A percentile compares a stretch with the other conserved stretches of the same genome.
Evolutionary conservation across 768 basidiomycete species (phyloP).

Genomic region (Sporobolomyces pararoseus): DNA sequence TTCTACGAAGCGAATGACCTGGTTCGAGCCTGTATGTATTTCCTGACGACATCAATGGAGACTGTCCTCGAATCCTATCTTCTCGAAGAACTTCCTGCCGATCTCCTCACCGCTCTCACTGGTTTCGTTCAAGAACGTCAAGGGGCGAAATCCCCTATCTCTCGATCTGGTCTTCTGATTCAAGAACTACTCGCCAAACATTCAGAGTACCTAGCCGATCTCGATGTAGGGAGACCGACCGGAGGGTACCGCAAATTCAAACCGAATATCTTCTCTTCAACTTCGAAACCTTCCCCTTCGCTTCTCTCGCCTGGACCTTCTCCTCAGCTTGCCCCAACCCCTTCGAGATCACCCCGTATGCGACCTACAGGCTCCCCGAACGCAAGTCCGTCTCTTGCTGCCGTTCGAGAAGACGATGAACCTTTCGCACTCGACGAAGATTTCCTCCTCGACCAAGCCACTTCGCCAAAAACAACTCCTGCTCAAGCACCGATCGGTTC

Average conservation of each 20-base stretch:
- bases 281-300: slow-evolving; percentile 26
- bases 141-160: slow-evolving; percentile 61
- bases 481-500: too few relatives aligned
- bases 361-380: neutral
- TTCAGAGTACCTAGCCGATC: slow-evolving; percentile 63
- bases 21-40: slow-evolving; percentile 65
- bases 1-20: slow-evolving; percentile 70
- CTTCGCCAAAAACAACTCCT: neutral
- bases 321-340: slow-evolving; percentile 23
- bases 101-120: slow-evolving; percentile 66
- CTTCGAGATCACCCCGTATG: slow-evolving; percentile 22
- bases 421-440: slow-evolving; percentile 42
- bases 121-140: slow-evolving; percentile 61
- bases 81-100: slow-evolving; percentile 68
- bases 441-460: slow-evolving; percentile 32
- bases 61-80: slow-evolving; percentile 73
- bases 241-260: slow-evolving; percentile 44
- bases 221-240: slow-evolving; percentile 50
- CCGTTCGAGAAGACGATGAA: slow-evolving; percentile 37
- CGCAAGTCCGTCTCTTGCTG: slow-evolving; percentile 25
- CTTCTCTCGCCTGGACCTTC: slow-evolving; percentile 25
- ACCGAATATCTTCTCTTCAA: slow-evolving; percentile 42
- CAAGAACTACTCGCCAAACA: slow-evolving; percentile 61
- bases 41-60: slow-evolving; percentile 80
- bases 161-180: slow-evolving; percentile 59